phyloP scores from a whole-genome alignment of 192 early-diverging fungal species.

The Coemansia sp. region DNA sequence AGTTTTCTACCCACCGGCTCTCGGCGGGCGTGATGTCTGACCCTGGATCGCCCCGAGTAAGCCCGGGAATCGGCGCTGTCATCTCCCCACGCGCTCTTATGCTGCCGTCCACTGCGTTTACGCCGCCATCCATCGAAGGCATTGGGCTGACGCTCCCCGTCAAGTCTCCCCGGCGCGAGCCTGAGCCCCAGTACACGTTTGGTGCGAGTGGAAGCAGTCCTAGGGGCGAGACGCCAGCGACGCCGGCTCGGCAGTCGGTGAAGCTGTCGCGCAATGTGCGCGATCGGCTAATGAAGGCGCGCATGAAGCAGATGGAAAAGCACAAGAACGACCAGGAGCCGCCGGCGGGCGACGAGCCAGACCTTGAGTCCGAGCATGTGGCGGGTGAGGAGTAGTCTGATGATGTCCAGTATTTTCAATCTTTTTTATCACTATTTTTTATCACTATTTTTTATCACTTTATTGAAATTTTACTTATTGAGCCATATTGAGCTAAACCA shows the following conservation, averaged over 20 bases:
- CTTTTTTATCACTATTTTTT: neutral
- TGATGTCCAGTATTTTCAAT: neutral
- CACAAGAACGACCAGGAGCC: slow-evolving; percentile 11
- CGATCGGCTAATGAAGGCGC: slow-evolving; percentile 44
- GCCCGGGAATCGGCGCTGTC: neutral
- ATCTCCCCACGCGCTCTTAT: neutral
- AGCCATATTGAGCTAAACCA: too few species aligned
- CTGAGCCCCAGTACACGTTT: neutral
- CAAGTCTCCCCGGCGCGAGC: neutral
- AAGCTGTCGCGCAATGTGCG: slow-evolving; percentile 43
- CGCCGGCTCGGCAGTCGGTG: neutral
- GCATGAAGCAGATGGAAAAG: slow-evolving; percentile 45
- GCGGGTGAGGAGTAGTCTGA: neutral
- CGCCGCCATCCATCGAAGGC: neutral
- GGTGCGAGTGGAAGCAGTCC: neutral
- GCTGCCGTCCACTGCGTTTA: neutral
- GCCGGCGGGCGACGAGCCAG: neutral
- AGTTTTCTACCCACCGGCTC: slow-evolving; percentile 11
- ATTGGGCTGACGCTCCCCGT: neutral
- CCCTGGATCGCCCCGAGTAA: slow-evolving; percentile 2
- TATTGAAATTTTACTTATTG: too few species aligned
- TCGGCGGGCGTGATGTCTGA: neutral
- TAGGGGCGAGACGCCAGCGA: neutral
- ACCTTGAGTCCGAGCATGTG: neutral
- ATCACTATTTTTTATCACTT: neutral